Conservation (phyloP, 2,329 filamentous ascomycete species). For the Trichoderma brevicompactum region DNA sequence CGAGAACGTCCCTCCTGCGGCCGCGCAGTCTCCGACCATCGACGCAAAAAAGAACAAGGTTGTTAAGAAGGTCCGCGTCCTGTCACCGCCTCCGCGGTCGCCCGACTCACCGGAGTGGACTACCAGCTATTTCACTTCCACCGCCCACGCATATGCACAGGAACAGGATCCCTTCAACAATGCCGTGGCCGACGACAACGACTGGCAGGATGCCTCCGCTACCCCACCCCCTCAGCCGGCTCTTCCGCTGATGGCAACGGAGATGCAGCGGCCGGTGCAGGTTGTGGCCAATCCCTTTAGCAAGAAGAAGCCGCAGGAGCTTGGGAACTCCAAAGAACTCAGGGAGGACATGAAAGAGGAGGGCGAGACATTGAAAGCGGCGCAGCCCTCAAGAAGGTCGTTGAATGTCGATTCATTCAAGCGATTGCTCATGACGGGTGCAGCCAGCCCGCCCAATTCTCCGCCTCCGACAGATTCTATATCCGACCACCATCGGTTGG, state of each 20-base stretch:
- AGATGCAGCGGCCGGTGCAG: slow-evolving; percentile 30
- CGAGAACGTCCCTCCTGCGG: slow-evolving; percentile 18
- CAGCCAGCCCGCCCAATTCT: slow-evolving; percentile 45
- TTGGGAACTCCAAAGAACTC: slow-evolving; percentile 39
- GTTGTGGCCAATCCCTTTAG: slow-evolving; percentile 54
- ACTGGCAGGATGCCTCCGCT: slow-evolving; percentile 36
- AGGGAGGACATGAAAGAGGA: slow-evolving; percentile 40
- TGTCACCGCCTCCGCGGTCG: slow-evolving; percentile 66
- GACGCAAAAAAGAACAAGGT: slow-evolving; percentile 52
- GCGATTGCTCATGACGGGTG: slow-evolving; percentile 74
- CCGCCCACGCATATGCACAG: slow-evolving; percentile 26
- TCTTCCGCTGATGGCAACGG: slow-evolving; percentile 17
- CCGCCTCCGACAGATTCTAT: slow-evolving; percentile 22
- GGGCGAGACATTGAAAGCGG: slow-evolving; percentile 41
- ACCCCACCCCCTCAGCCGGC: slow-evolving; percentile 34
- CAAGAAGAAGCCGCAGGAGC: slow-evolving; percentile 59
- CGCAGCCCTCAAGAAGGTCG: slow-evolving; percentile 47
- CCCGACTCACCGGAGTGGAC: slow-evolving; percentile 54
- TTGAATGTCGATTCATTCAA: slow-evolving; percentile 81
- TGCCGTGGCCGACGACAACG: slow-evolving; percentile 38
- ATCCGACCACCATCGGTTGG: slow-evolving; percentile 18
- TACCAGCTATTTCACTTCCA: slow-evolving; percentile 27
- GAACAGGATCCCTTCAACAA: slow-evolving; percentile 42
- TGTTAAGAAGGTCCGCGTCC: slow-evolving; percentile 69
- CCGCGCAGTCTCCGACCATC: neutral